These are phyloP conservation scores for Anisogramma anomala DNA, from an alignment of 2,329 filamentous ascomycete genomes.

Conservation along the genomic window DNA sequence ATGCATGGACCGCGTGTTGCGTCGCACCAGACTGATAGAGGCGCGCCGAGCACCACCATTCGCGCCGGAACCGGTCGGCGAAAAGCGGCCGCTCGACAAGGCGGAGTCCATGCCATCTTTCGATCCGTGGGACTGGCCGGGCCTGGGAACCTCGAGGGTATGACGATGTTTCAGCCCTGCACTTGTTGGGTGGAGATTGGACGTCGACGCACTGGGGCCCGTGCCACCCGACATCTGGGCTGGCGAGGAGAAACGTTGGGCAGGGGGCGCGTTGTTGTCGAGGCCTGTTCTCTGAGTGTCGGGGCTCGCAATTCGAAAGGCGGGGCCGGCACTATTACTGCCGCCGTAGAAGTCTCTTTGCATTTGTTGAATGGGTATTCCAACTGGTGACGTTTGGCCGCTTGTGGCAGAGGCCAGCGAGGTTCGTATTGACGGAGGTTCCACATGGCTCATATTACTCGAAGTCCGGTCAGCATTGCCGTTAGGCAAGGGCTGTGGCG, in stretches of 20 bases:
- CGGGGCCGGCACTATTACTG: constrained; percentile 15
- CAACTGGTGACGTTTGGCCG: constrained; percentile 22
- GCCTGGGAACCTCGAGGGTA: constrained; percentile 75
- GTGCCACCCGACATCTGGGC: constrained; percentile 37
- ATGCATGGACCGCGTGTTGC: constrained; percentile 73
- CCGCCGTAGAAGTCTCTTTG: constrained; percentile 19
- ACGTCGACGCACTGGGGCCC: constrained; percentile 26
- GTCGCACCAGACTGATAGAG: constrained; percentile 71
- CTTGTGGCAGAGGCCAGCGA: constrained; percentile 25
- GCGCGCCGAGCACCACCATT: constrained; percentile 55
- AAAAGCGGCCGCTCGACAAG: constrained; percentile 69
- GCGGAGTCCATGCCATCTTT: constrained; percentile 58
- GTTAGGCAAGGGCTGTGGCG: constrained; percentile 13
- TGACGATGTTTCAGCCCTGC: constrained; percentile 66
- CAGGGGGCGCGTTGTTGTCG: constrained; percentile 17
- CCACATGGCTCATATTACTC: constrained; percentile 22
- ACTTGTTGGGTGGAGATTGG: constrained; percentile 41
- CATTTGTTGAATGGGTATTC: constrained; percentile 23
- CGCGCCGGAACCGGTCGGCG: constrained; percentile 45
- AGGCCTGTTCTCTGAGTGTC: constrained; percentile 15
- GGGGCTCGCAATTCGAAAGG: constrained; percentile 15
- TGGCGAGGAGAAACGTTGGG: constrained; percentile 55
- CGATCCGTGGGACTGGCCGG: constrained; percentile 53
- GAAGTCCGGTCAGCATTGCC: constrained; percentile 18
- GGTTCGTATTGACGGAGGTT: constrained; percentile 20